phyloP scores from a whole-genome alignment of 2,329 filamentous ascomycete species.

The Venturia pyrina region DNA sequence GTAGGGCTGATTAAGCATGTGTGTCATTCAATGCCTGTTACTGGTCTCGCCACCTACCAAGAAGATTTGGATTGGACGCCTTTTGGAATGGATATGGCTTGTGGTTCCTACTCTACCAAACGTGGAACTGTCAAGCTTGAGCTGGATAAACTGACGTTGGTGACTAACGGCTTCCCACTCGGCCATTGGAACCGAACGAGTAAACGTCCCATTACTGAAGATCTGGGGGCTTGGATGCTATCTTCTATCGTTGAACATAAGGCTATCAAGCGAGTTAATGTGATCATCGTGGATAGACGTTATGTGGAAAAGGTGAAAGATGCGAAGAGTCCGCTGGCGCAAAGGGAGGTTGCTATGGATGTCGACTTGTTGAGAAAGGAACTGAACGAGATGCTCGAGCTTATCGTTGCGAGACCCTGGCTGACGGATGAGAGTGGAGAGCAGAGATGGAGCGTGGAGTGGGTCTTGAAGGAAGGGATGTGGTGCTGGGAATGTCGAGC shows the following conservation, averaged over 20 bases:
- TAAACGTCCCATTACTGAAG: not conserved
- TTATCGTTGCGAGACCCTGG: not conserved
- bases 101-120: not conserved
- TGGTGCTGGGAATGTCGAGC: not conserved
- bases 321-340: not conserved
- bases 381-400: not conserved
- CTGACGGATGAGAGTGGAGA: not conserved
- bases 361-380: not conserved
- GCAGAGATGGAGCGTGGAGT: not conserved
- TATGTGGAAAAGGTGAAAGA: not conserved
- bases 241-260: not conserved
- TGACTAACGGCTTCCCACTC: not conserved
- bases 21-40: not conserved
- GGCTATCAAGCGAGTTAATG: not conserved
- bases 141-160: not conserved
- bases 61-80: not conserved
- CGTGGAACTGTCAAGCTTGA: not conserved
- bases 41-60: not conserved
- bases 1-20: not conserved
- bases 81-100: not conserved
- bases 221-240: not conserved
- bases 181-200: not conserved
- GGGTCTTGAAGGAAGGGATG: not conserved
- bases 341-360: not conserved
- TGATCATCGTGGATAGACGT: not conserved